These are phyloP conservation scores for Leucoagaricus sp. DNA, from an alignment of 1,284 basidiomycete genomes.

Conservation along the genomic window DNA sequence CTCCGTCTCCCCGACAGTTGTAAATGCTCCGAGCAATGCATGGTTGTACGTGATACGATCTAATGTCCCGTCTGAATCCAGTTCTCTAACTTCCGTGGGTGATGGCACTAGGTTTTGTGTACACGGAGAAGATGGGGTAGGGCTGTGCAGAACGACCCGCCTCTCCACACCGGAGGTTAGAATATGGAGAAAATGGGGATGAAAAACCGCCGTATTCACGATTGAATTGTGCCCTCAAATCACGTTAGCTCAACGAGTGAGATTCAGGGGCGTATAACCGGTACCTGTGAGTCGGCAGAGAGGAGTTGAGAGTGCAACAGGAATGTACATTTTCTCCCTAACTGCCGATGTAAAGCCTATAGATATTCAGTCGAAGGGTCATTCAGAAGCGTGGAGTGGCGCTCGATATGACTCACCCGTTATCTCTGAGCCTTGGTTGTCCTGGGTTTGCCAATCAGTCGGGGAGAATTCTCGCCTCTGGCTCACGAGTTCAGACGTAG, in stretches of 20 bases:
- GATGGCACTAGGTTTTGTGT: slow-evolving; percentile 44
- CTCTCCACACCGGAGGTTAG: slow-evolving; percentile 74
- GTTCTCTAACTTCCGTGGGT: slow-evolving; percentile 44
- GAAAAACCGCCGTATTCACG: slow-evolving; percentile 70
- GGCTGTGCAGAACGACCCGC: slow-evolving; percentile 67
- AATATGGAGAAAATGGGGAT: slow-evolving; percentile 67
- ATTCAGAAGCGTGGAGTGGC: no score
- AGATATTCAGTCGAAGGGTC: background rate
- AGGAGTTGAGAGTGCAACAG: slow-evolving; percentile 57
- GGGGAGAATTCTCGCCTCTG: slow-evolving; percentile 42
- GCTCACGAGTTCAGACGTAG: slow-evolving; percentile 41
- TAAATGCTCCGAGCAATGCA: slow-evolving; percentile 27
- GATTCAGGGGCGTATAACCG: slow-evolving; percentile 3
- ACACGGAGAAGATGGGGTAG: slow-evolving; percentile 53
- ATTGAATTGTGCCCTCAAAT: slow-evolving; percentile 70
- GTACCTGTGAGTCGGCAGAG: slow-evolving; percentile 56
- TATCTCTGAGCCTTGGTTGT: background rate
- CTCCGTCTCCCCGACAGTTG: slow-evolving; percentile 13
- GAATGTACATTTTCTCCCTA: slow-evolving; percentile 45
- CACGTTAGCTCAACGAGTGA: background rate
- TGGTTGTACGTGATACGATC: slow-evolving; percentile 36
- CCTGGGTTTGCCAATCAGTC: slow-evolving; percentile 43
- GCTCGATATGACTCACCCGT: slow-evolving; percentile 20
- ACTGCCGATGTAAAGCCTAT: slow-evolving; percentile 50
- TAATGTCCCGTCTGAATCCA: slow-evolving; percentile 37